These are phyloP conservation scores for Eustoma russellianum DNA, from an alignment of 257 asterid species.

Conservation along the genomic window DNA sequence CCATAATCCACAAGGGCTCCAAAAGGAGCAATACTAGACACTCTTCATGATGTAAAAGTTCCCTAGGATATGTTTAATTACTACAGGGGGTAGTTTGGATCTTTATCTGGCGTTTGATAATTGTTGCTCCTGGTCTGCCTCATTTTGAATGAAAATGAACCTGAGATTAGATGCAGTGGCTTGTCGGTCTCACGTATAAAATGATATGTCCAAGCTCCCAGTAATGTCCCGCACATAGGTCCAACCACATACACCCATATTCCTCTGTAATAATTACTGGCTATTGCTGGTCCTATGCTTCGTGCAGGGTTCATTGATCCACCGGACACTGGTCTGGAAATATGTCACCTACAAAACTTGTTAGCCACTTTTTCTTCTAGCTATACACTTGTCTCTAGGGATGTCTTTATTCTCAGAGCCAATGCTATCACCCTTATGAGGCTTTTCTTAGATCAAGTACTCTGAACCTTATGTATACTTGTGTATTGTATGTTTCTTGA, in stretches of 20 bases:
- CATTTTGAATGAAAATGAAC: constrained; percentile 34
- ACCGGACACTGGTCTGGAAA: constrained; percentile 66
- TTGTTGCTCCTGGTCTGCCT: constrained; percentile 36
- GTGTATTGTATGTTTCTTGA: too few species aligned
- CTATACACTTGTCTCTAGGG: too few species aligned
- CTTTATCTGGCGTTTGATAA: constrained; percentile 8
- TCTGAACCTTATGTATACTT: too few species aligned
- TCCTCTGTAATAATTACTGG: constrained; percentile 50
- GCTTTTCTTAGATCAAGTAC: too few species aligned
- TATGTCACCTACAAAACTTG: too few species aligned
- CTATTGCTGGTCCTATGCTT: constrained; percentile 77
- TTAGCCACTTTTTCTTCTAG: too few species aligned
- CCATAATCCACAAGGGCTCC: too few species aligned
- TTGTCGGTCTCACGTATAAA: constrained; percentile 45
- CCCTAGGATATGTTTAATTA: neutral
- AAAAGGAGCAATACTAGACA: too few species aligned
- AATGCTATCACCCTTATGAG: too few species aligned
- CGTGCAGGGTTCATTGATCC: constrained; percentile 93
- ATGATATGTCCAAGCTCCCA: constrained; percentile 63
- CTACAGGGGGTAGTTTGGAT: constrained; percentile 21
- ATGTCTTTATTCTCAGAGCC: too few species aligned
- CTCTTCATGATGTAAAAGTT: too few species aligned
- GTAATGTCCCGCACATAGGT: constrained; percentile 58
- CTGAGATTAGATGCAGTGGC: constrained; percentile 31
- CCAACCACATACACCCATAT: constrained; percentile 71